A percentile compares a stretch with the other conserved stretches of the same genome.
phyloP scores from a whole-genome alignment of 257 asterid genomes.

The Jaltomata sinuosa region DNA sequence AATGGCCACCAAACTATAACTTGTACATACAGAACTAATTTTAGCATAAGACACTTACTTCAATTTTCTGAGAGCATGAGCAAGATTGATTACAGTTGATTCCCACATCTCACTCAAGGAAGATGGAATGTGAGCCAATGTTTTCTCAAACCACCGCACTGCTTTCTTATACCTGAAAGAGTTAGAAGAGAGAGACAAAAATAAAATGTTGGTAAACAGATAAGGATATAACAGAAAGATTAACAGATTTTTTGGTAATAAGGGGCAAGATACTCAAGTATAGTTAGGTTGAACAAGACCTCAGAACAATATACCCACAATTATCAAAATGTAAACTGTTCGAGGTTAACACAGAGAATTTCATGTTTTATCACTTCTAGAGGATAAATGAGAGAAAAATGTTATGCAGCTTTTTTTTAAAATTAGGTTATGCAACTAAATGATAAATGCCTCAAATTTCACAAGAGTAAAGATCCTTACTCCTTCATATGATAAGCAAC shows the following conservation, averaged over 20 bases:
- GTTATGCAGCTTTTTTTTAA: background rate
- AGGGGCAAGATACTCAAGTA: background rate
- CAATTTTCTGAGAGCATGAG: slow-evolving; percentile 87
- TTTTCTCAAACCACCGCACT: slow-evolving; percentile 87
- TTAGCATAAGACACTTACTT: slow-evolving; percentile 32
- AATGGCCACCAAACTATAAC: background rate
- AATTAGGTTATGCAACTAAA: background rate
- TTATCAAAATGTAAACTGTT: background rate
- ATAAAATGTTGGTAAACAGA: background rate
- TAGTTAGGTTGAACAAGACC: background rate
- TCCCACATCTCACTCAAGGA: slow-evolving; percentile 92
- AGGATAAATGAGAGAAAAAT: background rate
- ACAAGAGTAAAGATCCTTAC: slow-evolving; percentile 41
- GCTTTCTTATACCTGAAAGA: slow-evolving; percentile 71
- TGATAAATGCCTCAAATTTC: background rate
- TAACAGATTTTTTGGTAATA: background rate
- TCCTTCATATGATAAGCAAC: slow-evolving; percentile 98
- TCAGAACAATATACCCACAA: background rate
- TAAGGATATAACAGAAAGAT: background rate
- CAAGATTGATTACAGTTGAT: slow-evolving; percentile 91
- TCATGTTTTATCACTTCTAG: background rate
- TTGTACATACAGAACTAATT: background rate
- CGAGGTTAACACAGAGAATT: background rate
- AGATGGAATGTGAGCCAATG: slow-evolving; percentile 77
- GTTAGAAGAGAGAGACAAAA: slow-evolving; percentile 5